phyloP scores from a whole-genome alignment of 1,139 yeast genomes.

The Pichia cactophila region DNA sequence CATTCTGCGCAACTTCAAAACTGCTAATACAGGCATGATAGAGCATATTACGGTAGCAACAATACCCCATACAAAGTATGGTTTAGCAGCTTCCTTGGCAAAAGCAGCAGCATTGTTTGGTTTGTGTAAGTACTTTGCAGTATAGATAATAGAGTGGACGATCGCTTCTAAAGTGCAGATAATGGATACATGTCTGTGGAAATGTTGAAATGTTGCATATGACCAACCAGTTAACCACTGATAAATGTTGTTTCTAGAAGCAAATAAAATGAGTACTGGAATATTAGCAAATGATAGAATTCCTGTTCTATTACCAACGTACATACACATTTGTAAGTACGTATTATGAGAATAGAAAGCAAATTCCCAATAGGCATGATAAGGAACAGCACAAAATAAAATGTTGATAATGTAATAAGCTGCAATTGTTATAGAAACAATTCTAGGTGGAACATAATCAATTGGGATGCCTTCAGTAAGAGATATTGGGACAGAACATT shows the following conservation, averaged over 20 bases:
- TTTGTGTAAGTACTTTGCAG: constrained; percentile 17
- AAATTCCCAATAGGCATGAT: constrained; percentile 1
- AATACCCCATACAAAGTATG: constrained; percentile 39
- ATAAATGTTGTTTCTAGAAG: constrained; percentile 38
- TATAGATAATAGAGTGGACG: constrained; percentile 27
- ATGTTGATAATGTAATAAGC: constrained; percentile 39
- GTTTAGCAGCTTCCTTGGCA: constrained; percentile 1
- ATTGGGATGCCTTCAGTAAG: constrained; percentile 2
- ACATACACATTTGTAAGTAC: constrained; percentile 16
- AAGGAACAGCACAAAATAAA: constrained; percentile 9
- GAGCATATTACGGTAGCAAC: constrained; percentile 32
- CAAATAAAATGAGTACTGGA: constrained; percentile 37
- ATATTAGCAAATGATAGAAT: constrained; percentile 34
- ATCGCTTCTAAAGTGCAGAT: constrained; percentile 20
- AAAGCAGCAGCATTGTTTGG: constrained; percentile 1
- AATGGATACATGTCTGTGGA: constrained; percentile 39
- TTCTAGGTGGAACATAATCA: constrained; percentile 45
- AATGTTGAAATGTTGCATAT: constrained; percentile 36
- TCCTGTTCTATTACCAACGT: constrained; percentile 37
- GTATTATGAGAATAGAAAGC: constrained; percentile 4
- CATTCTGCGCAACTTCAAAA: constrained; percentile 2
- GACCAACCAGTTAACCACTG: constrained; percentile 40
- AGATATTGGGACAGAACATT: constrained; percentile 7
- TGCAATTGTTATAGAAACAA: constrained; percentile 43
- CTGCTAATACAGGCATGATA: constrained; percentile 13